phyloP scores from a whole-genome alignment of 2,329 filamentous ascomycete genomes.

The Polychaeton citri region DNA sequence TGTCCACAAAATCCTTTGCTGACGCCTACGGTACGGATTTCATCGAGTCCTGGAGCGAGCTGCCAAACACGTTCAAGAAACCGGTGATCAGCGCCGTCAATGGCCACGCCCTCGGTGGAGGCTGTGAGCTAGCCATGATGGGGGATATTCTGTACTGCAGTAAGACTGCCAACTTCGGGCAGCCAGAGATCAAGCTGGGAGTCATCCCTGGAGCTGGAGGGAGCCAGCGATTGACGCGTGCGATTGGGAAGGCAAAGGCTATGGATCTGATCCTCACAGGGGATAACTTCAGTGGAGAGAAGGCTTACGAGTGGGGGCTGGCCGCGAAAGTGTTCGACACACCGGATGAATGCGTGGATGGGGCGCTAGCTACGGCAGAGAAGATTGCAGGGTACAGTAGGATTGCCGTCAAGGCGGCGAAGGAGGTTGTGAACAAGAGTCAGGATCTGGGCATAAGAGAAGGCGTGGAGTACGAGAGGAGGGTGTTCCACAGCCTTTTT shows the following conservation, averaged over 20 bases:
- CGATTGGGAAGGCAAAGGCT: constrained; percentile 54
- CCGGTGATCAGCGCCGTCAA: constrained; percentile 90
- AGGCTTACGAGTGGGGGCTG: constrained; percentile 83
- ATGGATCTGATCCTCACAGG: constrained; percentile 90
- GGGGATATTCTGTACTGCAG: constrained; percentile 90
- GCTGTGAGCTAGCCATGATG: constrained; percentile 96
- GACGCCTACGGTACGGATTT: constrained; percentile 81
- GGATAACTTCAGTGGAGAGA: constrained; percentile 65
- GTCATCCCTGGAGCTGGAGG: constrained; percentile 87
- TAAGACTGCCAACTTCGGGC: constrained; percentile 74
- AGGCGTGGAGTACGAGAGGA: constrained; percentile 86
- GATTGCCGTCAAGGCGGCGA: constrained; percentile 78
- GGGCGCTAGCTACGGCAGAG: constrained; percentile 69
- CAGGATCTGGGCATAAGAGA: constrained; percentile 80
- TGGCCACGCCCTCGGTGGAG: constrained; percentile 85
- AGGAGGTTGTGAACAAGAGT: constrained; percentile 99
- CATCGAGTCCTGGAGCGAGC: constrained; percentile 85
- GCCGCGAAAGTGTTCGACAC: constrained; percentile 70
- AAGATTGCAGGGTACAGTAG: constrained; percentile 77
- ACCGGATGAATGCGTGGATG: constrained; percentile 71
- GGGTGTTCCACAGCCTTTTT: constrained; percentile 86
- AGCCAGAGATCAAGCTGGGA: constrained; percentile 93
- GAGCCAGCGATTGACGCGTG: constrained; percentile 73
- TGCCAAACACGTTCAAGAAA: constrained; percentile 77
- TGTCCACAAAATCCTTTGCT: constrained; percentile 83